phyloP scores from a whole-genome alignment of 2,329 filamentous ascomycete species.

The Ramularia endophylla region DNA sequence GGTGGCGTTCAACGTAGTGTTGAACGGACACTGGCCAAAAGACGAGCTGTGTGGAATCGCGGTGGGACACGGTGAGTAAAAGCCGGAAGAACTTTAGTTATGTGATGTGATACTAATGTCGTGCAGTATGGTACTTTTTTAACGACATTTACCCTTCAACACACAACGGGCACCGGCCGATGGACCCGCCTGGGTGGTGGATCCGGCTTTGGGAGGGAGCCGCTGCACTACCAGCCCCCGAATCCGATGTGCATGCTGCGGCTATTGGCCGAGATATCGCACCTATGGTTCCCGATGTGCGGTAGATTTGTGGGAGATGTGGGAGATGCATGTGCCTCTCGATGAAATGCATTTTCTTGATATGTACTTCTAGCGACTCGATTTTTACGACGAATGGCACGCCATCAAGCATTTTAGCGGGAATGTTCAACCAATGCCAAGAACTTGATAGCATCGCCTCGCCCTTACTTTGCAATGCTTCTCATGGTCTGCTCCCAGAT shows the following conservation, averaged over 20 bases:
- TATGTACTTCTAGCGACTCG: too few relatives aligned
- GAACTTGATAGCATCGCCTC: too few relatives aligned
- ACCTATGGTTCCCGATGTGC: constrained; percentile 24
- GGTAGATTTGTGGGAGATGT: constrained; percentile 2
- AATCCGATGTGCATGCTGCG: constrained; percentile 26
- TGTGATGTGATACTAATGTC: constrained; percentile 4
- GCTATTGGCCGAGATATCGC: constrained; percentile 26
- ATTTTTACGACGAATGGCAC: too few relatives aligned
- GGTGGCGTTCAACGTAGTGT: constrained; percentile 84
- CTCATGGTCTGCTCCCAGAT: too few relatives aligned
- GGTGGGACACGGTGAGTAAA: constrained; percentile 66
- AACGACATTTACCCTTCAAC: constrained; percentile 92
- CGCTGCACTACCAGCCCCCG: constrained; percentile 16
- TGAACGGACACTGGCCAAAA: constrained; percentile 84
- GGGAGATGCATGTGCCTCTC: too few relatives aligned
- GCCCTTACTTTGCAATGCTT: too few relatives aligned
- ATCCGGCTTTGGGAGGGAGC: constrained; percentile 66
- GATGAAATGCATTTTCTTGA: too few relatives aligned
- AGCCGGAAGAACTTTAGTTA: too few relatives aligned
- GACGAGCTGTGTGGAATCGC: constrained; percentile 95
- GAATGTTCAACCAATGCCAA: too few relatives aligned
- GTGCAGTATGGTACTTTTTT: constrained; percentile 88
- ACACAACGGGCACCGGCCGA: constrained; percentile 73
- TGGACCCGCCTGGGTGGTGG: constrained; percentile 91
- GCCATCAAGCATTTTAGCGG: too few relatives aligned